Conservation (phyloP, 441 rosid species). For the Omphalea diandra region DNA sequence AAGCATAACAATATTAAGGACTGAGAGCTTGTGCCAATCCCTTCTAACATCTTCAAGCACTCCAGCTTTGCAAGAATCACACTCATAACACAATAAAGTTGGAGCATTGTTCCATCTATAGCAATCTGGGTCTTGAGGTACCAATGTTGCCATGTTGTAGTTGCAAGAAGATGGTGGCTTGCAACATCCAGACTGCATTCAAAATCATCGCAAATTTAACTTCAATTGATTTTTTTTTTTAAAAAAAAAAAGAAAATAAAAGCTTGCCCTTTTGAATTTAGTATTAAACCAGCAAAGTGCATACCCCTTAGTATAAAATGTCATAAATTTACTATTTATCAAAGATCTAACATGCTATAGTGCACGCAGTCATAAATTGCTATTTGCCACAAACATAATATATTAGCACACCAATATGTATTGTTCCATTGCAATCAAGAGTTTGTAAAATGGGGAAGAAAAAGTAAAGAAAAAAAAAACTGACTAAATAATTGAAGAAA, state of each 20-base stretch:
- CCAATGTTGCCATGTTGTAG: slow-evolving; percentile 42
- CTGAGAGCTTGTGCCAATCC: slow-evolving; percentile 82
- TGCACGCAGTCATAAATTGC: no score
- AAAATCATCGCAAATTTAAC: not conserved
- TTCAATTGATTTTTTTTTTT: not conserved
- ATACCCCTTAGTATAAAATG: no score
- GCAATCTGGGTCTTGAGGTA: slow-evolving; percentile 73
- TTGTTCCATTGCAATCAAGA: not conserved
- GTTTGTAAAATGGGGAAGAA: not conserved
- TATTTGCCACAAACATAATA: no score
- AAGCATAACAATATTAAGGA: slow-evolving; percentile 65
- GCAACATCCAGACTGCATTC: slow-evolving; percentile 78
- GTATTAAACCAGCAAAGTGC: no score
- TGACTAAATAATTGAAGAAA: not conserved
- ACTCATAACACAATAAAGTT: slow-evolving; percentile 66
- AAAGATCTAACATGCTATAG: no score
- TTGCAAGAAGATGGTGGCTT: slow-evolving; percentile 86
- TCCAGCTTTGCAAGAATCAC: slow-evolving; percentile 93
- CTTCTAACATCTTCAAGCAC: slow-evolving; percentile 70
- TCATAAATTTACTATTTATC: no score
- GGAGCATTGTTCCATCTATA: slow-evolving; percentile 67
- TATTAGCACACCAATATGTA: not conserved
- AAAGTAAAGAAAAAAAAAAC: no score
- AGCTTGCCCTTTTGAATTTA: no score
- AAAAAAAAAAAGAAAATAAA: no score